Evolutionary conservation across 2,329 filamentous ascomycete genomes (phyloP).

Genomic region (Sclerotinia trifoliorum): DNA sequence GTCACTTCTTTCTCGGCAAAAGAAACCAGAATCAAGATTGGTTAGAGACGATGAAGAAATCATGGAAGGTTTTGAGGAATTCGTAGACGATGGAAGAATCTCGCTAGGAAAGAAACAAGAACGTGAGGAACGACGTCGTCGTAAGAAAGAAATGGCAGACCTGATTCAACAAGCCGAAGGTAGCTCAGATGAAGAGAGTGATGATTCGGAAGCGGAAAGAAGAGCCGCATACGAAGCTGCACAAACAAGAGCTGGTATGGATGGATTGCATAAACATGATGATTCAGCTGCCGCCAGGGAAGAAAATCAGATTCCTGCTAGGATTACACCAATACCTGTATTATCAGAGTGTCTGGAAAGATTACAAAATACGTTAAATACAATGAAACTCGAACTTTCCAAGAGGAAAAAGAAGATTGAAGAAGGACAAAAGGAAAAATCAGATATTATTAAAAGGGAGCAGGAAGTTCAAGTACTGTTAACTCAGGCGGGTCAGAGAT

Average conservation of each 20-base stretch:
- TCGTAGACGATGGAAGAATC: constrained; percentile 79
- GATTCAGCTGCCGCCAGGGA: constrained; percentile 41
- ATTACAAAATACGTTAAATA: constrained; percentile 59
- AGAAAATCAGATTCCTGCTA: constrained; percentile 45
- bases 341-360: constrained; percentile 65
- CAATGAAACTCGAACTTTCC: constrained; percentile 62
- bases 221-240: constrained; percentile 82
- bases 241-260: constrained; percentile 85
- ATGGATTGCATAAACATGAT: constrained; percentile 57
- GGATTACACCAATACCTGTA: constrained; percentile 75
- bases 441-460: constrained; percentile 67
- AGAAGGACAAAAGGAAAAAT: constrained; percentile 65
- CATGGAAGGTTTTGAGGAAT: constrained; percentile 90
- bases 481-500: constrained; percentile 75
- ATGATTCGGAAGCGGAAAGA: constrained; percentile 69
- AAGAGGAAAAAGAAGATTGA: constrained; percentile 62
- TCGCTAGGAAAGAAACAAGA: constrained; percentile 77
- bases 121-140: constrained; percentile 62
- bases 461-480: constrained; percentile 77
- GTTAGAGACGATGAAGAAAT: constrained; percentile 87
- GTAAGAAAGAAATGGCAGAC: constrained; percentile 76
- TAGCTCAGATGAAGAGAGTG: constrained; percentile 58
- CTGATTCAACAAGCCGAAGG: constrained; percentile 76
- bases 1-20: constrained; percentile 51
- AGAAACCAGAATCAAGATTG: constrained; percentile 70